phyloP scores from a whole-genome alignment of 2,329 filamentous ascomycete species.

The Cladosporium sp. region DNA sequence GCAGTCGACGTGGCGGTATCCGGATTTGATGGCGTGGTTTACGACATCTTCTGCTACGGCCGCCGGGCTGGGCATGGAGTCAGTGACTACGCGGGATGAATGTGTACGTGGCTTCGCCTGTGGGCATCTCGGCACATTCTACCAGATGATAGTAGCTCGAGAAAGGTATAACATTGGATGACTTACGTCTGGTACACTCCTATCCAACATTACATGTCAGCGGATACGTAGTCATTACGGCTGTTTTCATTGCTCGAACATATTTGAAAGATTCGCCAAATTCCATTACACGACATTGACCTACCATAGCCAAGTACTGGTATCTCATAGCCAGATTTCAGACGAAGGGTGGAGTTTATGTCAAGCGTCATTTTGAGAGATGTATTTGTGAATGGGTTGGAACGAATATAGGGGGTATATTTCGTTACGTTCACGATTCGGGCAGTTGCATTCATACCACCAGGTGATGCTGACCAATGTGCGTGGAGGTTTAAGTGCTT shows the following conservation, averaged over 20 bases:
- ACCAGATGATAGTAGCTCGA: too few species aligned
- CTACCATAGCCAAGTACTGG: constrained; percentile 57
- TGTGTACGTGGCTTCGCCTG: too few species aligned
- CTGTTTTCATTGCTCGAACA: too few species aligned
- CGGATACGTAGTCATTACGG: background rate
- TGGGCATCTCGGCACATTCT: too few species aligned
- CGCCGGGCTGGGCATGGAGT: constrained; percentile 44
- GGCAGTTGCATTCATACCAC: background rate
- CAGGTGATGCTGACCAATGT: background rate
- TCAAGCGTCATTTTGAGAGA: constrained; percentile 38
- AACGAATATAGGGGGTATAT: background rate
- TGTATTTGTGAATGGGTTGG: background rate
- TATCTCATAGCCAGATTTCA: constrained; percentile 60
- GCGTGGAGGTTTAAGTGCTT: too few species aligned
- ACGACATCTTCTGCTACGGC: constrained; percentile 56
- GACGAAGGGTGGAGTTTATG: constrained; percentile 46
- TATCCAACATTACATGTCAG: constrained; percentile 3
- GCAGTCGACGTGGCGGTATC: constrained; percentile 59
- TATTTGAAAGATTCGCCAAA: background rate
- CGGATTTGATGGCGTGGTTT: constrained; percentile 51
- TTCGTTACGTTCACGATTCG: background rate
- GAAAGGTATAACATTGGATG: too few species aligned
- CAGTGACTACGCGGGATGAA: too few species aligned
- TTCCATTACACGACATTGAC: constrained; percentile 19
- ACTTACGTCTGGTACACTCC: constrained; percentile 34